Evolutionary conservation across 495 filamentous ascomycete species (phyloP).

Genomic region (Penicillium roqueforti): DNA sequence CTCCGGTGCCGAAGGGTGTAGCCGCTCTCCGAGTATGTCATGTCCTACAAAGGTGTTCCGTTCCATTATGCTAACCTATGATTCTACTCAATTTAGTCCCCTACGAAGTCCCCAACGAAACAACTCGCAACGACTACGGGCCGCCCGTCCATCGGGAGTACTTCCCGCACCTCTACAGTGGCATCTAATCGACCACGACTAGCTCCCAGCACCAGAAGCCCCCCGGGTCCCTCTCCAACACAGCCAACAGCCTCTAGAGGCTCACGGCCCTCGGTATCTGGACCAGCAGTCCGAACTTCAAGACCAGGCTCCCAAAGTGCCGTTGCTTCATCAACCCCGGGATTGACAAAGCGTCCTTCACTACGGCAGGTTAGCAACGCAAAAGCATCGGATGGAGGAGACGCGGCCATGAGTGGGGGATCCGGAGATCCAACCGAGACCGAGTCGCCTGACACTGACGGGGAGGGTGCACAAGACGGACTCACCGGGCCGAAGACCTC

Average conservation of each 20-base stretch:
- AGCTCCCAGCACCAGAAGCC: conserved; percentile 51
- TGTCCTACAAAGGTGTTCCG: background rate
- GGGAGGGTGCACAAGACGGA: conserved; percentile 21
- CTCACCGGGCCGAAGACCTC: conserved; percentile 25
- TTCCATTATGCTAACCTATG: conserved; percentile 7
- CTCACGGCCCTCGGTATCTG: conserved; percentile 39
- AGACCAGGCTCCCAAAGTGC: conserved; percentile 34
- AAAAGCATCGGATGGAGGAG: conserved; percentile 29
- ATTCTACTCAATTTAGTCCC: conserved; percentile 49
- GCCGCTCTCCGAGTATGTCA: conserved; percentile 51
- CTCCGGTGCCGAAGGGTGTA: conserved; percentile 49
- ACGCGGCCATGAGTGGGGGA: conserved; percentile 23
- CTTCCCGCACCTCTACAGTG: conserved; percentile 40
- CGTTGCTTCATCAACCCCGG: conserved; percentile 19
- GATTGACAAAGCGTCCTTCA: conserved; percentile 38
- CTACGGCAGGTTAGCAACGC: conserved; percentile 29
- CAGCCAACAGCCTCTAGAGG: conserved; percentile 29
- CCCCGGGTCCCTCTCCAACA: conserved; percentile 62
- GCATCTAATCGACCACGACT: conserved; percentile 50
- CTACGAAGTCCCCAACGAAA: conserved; percentile 77
- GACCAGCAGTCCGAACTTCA: conserved; percentile 29
- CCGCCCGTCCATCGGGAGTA: conserved; percentile 48
- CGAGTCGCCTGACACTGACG: conserved; percentile 24
- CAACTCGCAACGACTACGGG: conserved; percentile 57
- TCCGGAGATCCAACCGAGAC: conserved; percentile 33